A percentile compares a stretch with the other conserved stretches of the same genome.
Evolutionary conservation across 2,329 filamentous ascomycete genomes (phyloP).

Genomic region (Diaporthe eres): DNA sequence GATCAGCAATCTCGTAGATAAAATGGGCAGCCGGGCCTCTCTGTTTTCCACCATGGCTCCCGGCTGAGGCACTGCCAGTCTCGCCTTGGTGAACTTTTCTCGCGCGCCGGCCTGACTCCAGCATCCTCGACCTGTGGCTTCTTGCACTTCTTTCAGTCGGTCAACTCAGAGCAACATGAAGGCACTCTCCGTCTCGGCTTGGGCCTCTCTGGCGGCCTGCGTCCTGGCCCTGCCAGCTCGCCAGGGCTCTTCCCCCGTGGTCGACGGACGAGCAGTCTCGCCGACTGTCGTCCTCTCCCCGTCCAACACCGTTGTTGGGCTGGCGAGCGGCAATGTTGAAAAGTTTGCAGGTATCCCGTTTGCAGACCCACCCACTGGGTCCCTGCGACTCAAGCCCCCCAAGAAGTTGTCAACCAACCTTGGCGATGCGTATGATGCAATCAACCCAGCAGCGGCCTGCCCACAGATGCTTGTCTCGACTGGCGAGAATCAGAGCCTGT

Average conservation of each 20-base stretch:
- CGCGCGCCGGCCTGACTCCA: constrained; percentile 2
- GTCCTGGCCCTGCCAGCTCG: constrained; percentile 33
- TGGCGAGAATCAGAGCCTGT: constrained; percentile 51
- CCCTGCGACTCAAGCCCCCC: constrained; percentile 78
- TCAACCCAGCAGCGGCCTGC: constrained; percentile 71
- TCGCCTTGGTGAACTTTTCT: not conserved
- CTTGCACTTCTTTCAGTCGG: not conserved
- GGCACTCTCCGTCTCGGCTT: not conserved
- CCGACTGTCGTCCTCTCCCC: constrained; percentile 67
- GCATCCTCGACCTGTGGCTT: not conserved
- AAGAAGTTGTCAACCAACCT: constrained; percentile 69
- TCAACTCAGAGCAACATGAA: constrained; percentile 26
- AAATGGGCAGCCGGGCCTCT: not conserved
- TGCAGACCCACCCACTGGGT: constrained; percentile 76
- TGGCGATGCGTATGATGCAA: constrained; percentile 72
- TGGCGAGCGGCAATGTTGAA: constrained; percentile 66
- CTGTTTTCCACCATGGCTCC: not conserved
- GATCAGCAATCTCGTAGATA: constrained; percentile 2
- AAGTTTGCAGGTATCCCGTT: constrained; percentile 83
- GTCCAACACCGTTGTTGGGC: constrained; percentile 70
- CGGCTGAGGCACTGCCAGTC: not conserved
- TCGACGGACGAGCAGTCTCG: constrained; percentile 36
- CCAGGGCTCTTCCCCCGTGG: constrained; percentile 20
- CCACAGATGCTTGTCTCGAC: constrained; percentile 79
- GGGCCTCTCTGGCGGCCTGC: constrained; percentile 15